These are phyloP conservation scores for Dactylonectria estremocensis DNA, from an alignment of 2,329 filamentous ascomycete species.

Conservation along the genomic window DNA sequence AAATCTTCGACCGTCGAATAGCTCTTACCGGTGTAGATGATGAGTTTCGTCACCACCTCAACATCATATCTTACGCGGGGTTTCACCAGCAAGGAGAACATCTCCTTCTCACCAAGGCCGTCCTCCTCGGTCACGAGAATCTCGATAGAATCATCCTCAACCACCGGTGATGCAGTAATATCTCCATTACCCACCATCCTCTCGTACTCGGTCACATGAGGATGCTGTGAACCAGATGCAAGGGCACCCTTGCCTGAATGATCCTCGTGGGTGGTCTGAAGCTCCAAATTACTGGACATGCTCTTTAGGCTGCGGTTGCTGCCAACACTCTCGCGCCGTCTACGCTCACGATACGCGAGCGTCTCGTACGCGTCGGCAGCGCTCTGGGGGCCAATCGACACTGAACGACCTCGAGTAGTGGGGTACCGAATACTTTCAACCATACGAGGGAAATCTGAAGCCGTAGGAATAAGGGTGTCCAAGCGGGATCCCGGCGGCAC, in stretches of 20 bases:
- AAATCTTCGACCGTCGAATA: conserved; percentile 6
- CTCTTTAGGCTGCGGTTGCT: conserved; percentile 65
- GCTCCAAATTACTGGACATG: conserved; percentile 61
- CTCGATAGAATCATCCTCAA: conserved; percentile 52
- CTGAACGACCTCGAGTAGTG: conserved; percentile 77
- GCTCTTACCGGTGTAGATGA: conserved; percentile 88
- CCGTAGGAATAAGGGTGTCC: conserved; percentile 90
- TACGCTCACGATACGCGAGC: conserved; percentile 86
- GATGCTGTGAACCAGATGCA: conserved; percentile 63
- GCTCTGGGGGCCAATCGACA: conserved; percentile 94
- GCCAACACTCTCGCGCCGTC: conserved; percentile 68
- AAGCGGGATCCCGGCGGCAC: conserved; percentile 78
- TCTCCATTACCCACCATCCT: conserved; percentile 80
- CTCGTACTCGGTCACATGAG: conserved; percentile 75
- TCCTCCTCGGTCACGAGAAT: conserved; percentile 60
- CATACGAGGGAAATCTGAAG: conserved; percentile 89
- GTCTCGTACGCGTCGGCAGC: conserved; percentile 97
- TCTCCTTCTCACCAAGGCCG: conserved; percentile 78
- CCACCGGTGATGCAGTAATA: conserved; percentile 55
- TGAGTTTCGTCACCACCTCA: conserved; percentile 97
- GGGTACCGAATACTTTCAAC: conserved; percentile 87
- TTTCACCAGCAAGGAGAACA: conserved; percentile 87
- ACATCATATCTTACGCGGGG: conserved; percentile 96
- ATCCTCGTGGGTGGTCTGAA: conserved; percentile 57
- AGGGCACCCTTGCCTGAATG: conserved; percentile 57